These are phyloP conservation scores for Diophrys appendiculata DNA, from an alignment of 73 alveolate genomes.

Conservation along the genomic window DNA sequence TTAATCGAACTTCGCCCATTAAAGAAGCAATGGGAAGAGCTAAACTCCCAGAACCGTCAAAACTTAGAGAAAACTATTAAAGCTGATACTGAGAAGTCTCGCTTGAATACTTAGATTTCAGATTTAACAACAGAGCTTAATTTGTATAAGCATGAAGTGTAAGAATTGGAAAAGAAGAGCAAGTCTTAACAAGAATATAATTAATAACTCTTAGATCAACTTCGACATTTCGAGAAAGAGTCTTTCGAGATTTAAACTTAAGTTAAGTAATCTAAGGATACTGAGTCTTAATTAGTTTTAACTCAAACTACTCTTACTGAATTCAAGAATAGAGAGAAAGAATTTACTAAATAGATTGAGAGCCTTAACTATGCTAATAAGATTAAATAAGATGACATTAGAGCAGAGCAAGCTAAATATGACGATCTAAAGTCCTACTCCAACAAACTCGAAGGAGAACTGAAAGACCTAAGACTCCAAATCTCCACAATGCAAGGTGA, in stretches of 20 bases:
- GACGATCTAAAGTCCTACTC: slow-evolving; percentile 3
- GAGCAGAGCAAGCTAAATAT: slow-evolving; percentile 7
- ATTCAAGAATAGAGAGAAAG: slow-evolving; percentile 23
- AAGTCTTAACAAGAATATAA: not conserved
- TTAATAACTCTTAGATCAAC: slow-evolving; percentile 23
- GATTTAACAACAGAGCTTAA: slow-evolving; percentile 16
- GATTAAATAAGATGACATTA: slow-evolving; percentile 23
- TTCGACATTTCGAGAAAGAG: slow-evolving; percentile 47
- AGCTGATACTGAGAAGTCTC: slow-evolving; percentile 38
- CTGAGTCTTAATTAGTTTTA: slow-evolving; percentile 19
- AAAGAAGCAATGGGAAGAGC: slow-evolving; percentile 20
- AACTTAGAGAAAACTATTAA: slow-evolving; percentile 24
- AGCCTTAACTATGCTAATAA: slow-evolving; percentile 16
- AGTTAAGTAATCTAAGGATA: slow-evolving; percentile 31
- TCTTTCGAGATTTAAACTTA: slow-evolving; percentile 25
- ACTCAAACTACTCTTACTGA: slow-evolving; percentile 1
- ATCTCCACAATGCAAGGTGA: slow-evolving; percentile 6
- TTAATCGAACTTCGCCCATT: slow-evolving; percentile 55
- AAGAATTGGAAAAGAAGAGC: slow-evolving; percentile 19
- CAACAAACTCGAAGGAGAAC: slow-evolving; percentile 30
- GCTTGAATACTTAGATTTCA: not conserved
- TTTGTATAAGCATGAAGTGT: slow-evolving; percentile 10
- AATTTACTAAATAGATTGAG: slow-evolving; percentile 29
- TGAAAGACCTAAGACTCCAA: slow-evolving; percentile 19
- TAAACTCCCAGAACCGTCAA: not conserved